Evolutionary conservation across 2,329 filamentous ascomycete genomes (phyloP), one percentile per base, ranked within the genome.

Genomic region (Madurella fahalii): DNA sequence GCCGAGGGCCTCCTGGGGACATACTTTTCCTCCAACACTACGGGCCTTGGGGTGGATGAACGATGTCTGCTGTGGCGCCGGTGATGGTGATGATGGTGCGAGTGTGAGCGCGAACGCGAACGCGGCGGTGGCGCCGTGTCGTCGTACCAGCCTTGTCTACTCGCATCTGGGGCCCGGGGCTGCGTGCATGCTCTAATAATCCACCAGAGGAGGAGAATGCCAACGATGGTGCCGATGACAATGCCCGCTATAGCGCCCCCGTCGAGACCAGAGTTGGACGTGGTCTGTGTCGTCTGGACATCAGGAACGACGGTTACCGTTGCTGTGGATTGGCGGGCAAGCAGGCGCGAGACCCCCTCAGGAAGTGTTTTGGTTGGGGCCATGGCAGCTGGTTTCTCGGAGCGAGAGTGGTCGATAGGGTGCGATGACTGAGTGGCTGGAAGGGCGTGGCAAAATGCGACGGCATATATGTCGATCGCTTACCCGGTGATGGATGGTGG

Each of bases 191-290:
- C 44, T 5, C 39, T 15, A 41, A 64, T 53, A 45, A 59, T 53
- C 60, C 59, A 64, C 57, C 54, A 58, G 37, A 64, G 25, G 1
- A 64, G 50, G 7, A 64, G 53, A 43, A 64, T 47, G 40, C 53
- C 62, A 48, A 58, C 59, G 16, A 64, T 53, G 44, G 47, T 50
- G 47, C 62, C 62, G 50, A 64, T 61, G 9, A 64, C 62, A 49
- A 64, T 64, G 50, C 62, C 62, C 9, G 56, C 62, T 18, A 64
- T 64, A 37, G 59, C 59, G 39, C 60, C 60, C 5, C 57, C 40
- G 47, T 42, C 45, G 44, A 61, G 60, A 42, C 43, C 30, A 2
- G 42, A 41, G 31, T 40, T 50, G 15, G 47, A 40, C 13, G 40
- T 17, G 11, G 41, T 18, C 16, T 37, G 34, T 43, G 37, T 25